Evolutionary conservation across 2,329 filamentous ascomycete species (phyloP), one percentile per base, ranked within the genome.

Genomic region (Beauveria rudraprayagi): DNA sequence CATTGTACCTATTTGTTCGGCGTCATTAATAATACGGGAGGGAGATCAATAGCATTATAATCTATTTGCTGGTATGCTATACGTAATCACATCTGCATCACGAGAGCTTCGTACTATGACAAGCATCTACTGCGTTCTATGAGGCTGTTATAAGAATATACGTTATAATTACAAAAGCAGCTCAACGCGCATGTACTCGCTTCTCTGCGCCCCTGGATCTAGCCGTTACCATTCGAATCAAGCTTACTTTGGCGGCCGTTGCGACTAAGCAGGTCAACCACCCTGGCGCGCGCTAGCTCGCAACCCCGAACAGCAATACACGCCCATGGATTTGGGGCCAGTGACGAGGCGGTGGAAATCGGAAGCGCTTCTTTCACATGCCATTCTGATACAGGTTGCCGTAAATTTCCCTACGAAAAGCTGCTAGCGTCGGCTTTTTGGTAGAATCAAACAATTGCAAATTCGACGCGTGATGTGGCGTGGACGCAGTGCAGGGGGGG

Each of bases 11-110:
- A 37, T 54, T 17, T 26, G 57, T 41, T 47, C 41, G 28, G 48
- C 57, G 48, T 60, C 41, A 28, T 40, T 47, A 54, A 60, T 28
- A 60, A 54, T 37, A 37, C 30, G 50, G 48, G 40, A 7, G 16
- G 57, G 48, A 41, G 16, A 37, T 46, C 16, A 53, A 46, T 47
- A 50, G 50, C 47, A 53, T 41, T 47, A 37, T 54, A 54, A 47
- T 54, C 47, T 19, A 30, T 59, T 57, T 34, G 19, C 51, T n/a
- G 47, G 56, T 44, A 60, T 34, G 34, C 24, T 44, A 60, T 34
- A 44, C 24, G 26, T 47, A 41, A 52, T 53, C 17, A 56, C 8
- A 17, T 14, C 11, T 6, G 26, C 37, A 24, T 26, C 24, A 17
- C 17, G n/a, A 11, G 26, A n/a, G n/a, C 41, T 30, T 47, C 16